These are phyloP conservation scores for Panicum virgatum DNA, from an alignment of 202 grass and related monocot species.

Conservation along the genomic window DNA sequence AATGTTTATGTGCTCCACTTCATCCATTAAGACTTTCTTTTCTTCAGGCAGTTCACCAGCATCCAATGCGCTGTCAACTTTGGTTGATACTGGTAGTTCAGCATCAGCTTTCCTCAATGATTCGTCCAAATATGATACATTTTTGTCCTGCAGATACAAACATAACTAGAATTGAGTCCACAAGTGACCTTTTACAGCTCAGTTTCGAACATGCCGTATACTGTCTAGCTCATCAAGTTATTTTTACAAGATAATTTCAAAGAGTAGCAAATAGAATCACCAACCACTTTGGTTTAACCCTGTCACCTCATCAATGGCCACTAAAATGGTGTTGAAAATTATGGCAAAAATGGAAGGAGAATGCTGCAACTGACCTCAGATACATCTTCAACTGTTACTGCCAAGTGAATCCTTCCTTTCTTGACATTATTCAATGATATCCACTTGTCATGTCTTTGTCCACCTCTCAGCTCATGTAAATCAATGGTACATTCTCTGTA, in stretches of 20 bases:
- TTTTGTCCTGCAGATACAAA: constrained; percentile 47
- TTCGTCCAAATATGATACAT: constrained; percentile 45
- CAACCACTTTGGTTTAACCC: constrained; percentile 6
- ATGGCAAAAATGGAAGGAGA: constrained; percentile 12
- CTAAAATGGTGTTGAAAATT: not conserved
- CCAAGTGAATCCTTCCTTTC: constrained; percentile 82
- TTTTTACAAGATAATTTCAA: constrained; percentile 26
- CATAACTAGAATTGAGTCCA: constrained; percentile 20
- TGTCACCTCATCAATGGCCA: not conserved
- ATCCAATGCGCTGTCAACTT: constrained; percentile 26
- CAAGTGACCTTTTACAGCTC: constrained; percentile 25
- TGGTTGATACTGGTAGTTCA: constrained; percentile 28
- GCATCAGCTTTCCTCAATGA: constrained; percentile 32
- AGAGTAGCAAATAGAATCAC: not conserved
- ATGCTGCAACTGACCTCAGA: constrained; percentile 36
- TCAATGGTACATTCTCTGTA: constrained; percentile 70
- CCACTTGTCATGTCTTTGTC: constrained; percentile 95
- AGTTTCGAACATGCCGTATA: not conserved
- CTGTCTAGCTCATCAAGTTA: constrained; percentile 4
- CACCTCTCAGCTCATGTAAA: constrained; percentile 71
- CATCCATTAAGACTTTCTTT: constrained; percentile 58
- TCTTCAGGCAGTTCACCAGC: constrained; percentile 47
- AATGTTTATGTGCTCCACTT: constrained; percentile 81
- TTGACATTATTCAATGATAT: constrained; percentile 83
- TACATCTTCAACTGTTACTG: constrained; percentile 67